These are phyloP conservation scores for Thalia dealbata DNA, from an alignment of 176 grass and related monocot species.

Conservation along the genomic window DNA sequence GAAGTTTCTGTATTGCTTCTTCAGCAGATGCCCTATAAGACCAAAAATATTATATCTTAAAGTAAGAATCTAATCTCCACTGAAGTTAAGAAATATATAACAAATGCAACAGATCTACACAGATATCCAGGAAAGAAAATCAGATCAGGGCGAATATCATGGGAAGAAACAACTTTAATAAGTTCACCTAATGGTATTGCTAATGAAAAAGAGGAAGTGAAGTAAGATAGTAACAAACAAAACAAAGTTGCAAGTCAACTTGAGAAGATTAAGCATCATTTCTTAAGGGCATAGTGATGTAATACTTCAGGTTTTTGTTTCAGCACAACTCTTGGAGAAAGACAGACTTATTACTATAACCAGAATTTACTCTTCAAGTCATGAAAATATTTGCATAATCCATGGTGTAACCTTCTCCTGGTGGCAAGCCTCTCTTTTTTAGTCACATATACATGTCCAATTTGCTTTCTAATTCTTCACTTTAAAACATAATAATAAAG, in stretches of 20 bases:
- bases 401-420: background rate
- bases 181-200: background rate
- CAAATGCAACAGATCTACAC: no score
- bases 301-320: background rate
- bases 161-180: background rate
- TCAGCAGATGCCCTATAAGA: slow-evolving; percentile 71
- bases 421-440: background rate
- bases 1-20: slow-evolving; percentile 89
- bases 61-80: background rate
- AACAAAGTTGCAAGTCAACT: background rate
- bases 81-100: no score
- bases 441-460: background rate
- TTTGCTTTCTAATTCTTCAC: background rate
- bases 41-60: slow-evolving; percentile 8
- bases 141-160: no score
- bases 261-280: background rate
- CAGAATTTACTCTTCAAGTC: no score
- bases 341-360: no score
- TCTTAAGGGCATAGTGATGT: background rate
- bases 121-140: no score
- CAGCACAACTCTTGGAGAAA: background rate
- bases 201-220: background rate
- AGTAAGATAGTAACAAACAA: background rate
- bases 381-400: no score
- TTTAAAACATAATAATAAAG: background rate